Base-by-base conservation (phyloP, 768 basidiomycete species). In the Lactarius trivialis region DNA sequence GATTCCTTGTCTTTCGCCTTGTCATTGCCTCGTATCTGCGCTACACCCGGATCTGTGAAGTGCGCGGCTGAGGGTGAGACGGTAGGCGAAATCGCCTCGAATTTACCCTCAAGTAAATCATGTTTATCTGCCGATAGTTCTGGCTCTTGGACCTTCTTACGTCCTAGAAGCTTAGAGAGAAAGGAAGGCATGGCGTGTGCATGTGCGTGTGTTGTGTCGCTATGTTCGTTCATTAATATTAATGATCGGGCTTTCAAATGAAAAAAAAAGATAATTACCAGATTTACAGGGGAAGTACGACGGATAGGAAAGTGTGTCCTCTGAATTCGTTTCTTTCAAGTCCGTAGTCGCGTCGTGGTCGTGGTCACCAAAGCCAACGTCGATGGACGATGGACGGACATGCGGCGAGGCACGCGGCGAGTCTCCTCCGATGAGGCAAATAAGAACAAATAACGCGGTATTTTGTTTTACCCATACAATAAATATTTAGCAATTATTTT, bases 81-180 rank as follows among this genome's bases (percentile, higher is more conserved):
- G 26, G 65, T 60, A 2, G 84, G 82, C 5, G 83, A 83, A 21
- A 89, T 79, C 8, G 83, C 82, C 71, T 89, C 88, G 69, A 88
- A 90, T 71, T 85, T 88, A 60, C 87, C 89, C 59, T 86, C 88
- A 3, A 91, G 78, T 56, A 88, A 74, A 24, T 67, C 41, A 19
- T 73, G 74, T 28, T 75, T 74, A 64, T 75, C 74, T n/a, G 71
- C 68, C 26, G 73, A 70, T 34, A 78, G 76, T 68, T 79, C 79
- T 63, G 36, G 15, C 49, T 81, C 82, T 68, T 85, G 85, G 32
- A 78, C 74, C 74, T 81, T 87, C 76, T 83, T 89, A 74, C 88
- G 82, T 75, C 84, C 84, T 69, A 89, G 85, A 68, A 90, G 85
- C 71, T 87, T 90, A 73, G 85, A 83, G 70, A 90, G 73, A 77